phyloP scores from a whole-genome alignment of 2,329 filamentous ascomycete genomes.

The Helotiales sp. region DNA sequence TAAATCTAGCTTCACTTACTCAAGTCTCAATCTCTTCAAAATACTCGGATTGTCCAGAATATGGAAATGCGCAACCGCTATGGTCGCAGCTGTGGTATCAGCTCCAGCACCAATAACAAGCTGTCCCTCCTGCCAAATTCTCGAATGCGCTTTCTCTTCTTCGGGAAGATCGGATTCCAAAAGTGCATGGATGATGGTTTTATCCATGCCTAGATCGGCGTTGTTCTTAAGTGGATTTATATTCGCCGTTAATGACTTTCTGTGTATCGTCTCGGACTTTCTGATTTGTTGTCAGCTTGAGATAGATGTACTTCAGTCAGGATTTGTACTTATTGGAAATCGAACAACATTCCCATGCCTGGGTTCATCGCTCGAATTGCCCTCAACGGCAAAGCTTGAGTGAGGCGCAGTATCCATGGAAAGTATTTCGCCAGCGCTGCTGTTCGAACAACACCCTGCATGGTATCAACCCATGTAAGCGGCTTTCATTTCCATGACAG shows the following conservation, averaged over 20 bases:
- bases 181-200: conserved; percentile 31
- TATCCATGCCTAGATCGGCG: conserved; percentile 9
- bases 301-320: not conserved
- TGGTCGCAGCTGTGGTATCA: conserved; percentile 34
- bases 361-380: conserved; percentile 16
- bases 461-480: not conserved
- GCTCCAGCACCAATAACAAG: conserved; percentile 32
- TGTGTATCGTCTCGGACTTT: conserved; percentile 21
- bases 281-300: conserved; percentile 3
- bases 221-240: conserved; percentile 17
- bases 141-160: conserved; percentile 23
- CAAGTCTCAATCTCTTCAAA: conserved; percentile 24
- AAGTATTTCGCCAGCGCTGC: conserved; percentile 21
- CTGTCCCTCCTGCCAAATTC: conserved; percentile 33
- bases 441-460: not conserved
- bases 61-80: conserved; percentile 27
- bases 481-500: not conserved
- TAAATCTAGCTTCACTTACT: not conserved
- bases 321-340: conserved; percentile 23
- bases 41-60: conserved; percentile 30
- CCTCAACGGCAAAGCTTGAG: conserved; percentile 24
- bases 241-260: conserved; percentile 32
- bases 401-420: conserved; percentile 23
- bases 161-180: conserved; percentile 26
- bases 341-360: conserved; percentile 26